These are phyloP conservation scores for Suillus lakei DNA, from an alignment of 768 basidiomycete species.

Conservation along the genomic window DNA sequence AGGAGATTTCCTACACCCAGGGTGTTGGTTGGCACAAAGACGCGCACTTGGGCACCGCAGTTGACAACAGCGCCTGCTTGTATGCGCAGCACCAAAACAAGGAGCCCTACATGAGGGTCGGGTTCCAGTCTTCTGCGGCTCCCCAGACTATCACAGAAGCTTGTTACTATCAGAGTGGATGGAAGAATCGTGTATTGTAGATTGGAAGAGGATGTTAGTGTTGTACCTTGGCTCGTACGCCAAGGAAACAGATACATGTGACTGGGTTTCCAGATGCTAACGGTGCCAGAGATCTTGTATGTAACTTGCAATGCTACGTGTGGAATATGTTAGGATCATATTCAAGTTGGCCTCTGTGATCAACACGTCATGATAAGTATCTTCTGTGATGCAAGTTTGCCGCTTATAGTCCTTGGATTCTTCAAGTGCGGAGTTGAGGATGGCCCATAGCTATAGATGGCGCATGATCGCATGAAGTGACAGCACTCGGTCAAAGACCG, in stretches of 20 bases:
- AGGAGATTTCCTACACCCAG: background rate
- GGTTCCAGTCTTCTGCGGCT: background rate
- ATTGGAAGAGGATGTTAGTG: background rate
- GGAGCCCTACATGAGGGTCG: background rate
- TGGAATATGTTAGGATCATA: too few relatives aligned
- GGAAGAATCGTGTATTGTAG: background rate
- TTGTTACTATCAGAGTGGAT: background rate
- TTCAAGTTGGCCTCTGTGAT: too few relatives aligned
- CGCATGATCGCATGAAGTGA: too few relatives aligned
- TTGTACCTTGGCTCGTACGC: background rate
- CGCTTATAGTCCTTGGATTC: too few relatives aligned
- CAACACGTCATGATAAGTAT: too few relatives aligned
- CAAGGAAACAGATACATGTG: background rate
- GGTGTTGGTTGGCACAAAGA: background rate
- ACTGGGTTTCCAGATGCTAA: background rate
- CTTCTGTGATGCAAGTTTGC: too few relatives aligned
- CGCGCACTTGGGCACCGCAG: background rate
- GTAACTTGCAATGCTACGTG: background rate
- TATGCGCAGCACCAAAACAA: background rate
- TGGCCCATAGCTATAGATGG: too few relatives aligned
- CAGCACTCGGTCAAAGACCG: too few relatives aligned
- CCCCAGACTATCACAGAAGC: slow-evolving; percentile 1
- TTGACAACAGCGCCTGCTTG: slow-evolving; percentile 1
- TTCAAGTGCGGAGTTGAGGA: too few relatives aligned
- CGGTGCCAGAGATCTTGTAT: slow-evolving; percentile 2